These are phyloP conservation scores for Plasmodium vinckei DNA, from an alignment of 169 alveolate species.

Conservation along the genomic window DNA sequence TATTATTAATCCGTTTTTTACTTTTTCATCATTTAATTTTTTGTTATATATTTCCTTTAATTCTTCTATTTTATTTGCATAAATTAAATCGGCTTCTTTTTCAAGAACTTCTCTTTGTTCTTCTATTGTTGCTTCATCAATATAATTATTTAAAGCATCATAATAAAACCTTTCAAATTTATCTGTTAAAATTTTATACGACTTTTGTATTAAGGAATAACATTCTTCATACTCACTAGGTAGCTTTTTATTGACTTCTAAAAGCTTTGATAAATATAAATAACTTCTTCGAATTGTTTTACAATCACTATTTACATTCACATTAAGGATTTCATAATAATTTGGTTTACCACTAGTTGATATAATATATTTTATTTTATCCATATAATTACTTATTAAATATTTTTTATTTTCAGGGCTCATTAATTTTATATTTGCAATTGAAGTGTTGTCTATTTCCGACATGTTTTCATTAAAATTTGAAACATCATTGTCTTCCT, in stretches of 20 bases:
- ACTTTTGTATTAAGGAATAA: slow-evolving; percentile 40
- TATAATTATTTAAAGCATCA: slow-evolving; percentile 61
- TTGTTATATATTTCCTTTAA: slow-evolving; percentile 15
- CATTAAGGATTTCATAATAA: slow-evolving; percentile 54
- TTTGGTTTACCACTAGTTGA: slow-evolving; percentile 9
- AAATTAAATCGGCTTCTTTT: slow-evolving; percentile 37
- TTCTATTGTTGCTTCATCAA: slow-evolving; percentile 27
- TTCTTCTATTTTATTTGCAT: slow-evolving; percentile 51
- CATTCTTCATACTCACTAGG: slow-evolving; percentile 62
- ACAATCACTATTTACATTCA: slow-evolving; percentile 15
- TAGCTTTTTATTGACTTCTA: slow-evolving; percentile 50
- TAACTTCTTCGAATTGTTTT: slow-evolving; percentile 63
- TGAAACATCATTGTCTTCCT: background rate
- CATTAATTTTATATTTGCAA: slow-evolving; percentile 26
- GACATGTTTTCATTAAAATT: background rate
- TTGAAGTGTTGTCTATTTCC: slow-evolving; percentile 3
- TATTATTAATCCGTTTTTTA: slow-evolving; percentile 55
- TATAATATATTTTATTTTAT: slow-evolving; percentile 33
- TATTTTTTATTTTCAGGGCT: slow-evolving; percentile 35
- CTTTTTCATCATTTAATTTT: slow-evolving; percentile 34
- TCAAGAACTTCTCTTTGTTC: slow-evolving; percentile 16
- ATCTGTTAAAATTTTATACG: slow-evolving; percentile 34
- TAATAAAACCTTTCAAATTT: slow-evolving; percentile 62
- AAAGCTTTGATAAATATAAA: slow-evolving; percentile 37
- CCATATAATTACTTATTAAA: slow-evolving; percentile 29